Evolutionary conservation across 768 basidiomycete genomes (phyloP).

Genomic region (Goffeauzyma gilvescens): DNA sequence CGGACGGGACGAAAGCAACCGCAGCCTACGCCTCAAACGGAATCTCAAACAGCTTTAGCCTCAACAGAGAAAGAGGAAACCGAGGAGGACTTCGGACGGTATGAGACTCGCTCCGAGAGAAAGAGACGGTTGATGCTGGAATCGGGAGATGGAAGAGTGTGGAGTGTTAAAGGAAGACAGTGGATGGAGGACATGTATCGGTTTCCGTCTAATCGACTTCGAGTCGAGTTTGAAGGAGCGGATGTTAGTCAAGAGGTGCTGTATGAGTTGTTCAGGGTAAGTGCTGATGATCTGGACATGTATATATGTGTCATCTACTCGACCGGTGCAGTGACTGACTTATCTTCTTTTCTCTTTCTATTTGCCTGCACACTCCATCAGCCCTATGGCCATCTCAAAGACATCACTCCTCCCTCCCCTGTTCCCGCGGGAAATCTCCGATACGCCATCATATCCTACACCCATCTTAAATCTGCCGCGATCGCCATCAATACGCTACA

Average conservation of each 20-base stretch:
- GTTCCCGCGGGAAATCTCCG: conserved; percentile 51
- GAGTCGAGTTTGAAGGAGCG: conserved; percentile 72
- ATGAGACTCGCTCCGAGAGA: not conserved
- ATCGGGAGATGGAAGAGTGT: conserved; percentile 24
- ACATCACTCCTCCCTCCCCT: conserved; percentile 44
- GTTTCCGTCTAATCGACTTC: conserved; percentile 53
- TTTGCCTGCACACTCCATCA: not conserved
- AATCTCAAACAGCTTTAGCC: not conserved
- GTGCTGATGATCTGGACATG: too few species aligned
- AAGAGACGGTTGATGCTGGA: conserved; percentile 1
- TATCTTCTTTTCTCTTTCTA: not conserved
- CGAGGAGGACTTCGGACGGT: not conserved
- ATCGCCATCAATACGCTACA: conserved; percentile 56
- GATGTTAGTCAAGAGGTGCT: conserved; percentile 63
- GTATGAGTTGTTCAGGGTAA: conserved; percentile 58
- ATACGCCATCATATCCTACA: conserved; percentile 46
- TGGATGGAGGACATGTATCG: conserved; percentile 58
- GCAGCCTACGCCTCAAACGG: conserved; percentile 1
- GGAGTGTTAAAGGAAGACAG: conserved; percentile 30
- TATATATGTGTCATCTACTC: not conserved
- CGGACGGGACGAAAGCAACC: not conserved
- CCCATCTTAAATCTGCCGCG: conserved; percentile 47
- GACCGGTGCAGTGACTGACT: not conserved
- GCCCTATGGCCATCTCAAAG: conserved; percentile 64
- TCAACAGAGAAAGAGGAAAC: conserved; percentile 4